phyloP scores from a whole-genome alignment of 768 basidiomycete genomes.

The Leucogyrophana mollusca region DNA sequence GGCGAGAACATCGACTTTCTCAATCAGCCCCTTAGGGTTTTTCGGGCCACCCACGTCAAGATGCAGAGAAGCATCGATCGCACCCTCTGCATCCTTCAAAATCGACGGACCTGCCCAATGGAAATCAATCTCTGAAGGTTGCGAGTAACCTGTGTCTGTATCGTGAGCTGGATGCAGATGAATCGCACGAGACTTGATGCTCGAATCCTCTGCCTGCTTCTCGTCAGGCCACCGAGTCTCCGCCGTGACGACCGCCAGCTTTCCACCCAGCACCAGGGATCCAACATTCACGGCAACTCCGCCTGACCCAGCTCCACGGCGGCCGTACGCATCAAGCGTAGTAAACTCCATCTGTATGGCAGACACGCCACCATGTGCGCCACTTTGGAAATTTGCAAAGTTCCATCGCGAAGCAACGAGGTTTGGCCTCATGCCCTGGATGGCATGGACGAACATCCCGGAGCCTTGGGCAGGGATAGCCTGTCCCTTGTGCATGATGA shows the following conservation, averaged over 20 bases:
- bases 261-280: constrained; percentile 75
- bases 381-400: constrained; percentile 88
- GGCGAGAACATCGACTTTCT: constrained; percentile 93
- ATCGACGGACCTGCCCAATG: constrained; percentile 78
- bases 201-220: constrained; percentile 38
- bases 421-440: constrained; percentile 98
- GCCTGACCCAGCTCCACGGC: constrained; percentile 76
- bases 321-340: constrained; percentile 77
- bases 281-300: constrained; percentile 86
- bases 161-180: constrained; percentile 66
- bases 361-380: constrained; percentile 68
- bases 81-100: constrained; percentile 47
- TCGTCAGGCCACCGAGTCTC: constrained; percentile 79
- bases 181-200: constrained; percentile 60
- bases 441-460: constrained; percentile 92
- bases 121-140: constrained; percentile 67
- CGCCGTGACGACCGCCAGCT: constrained; percentile 73
- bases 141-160: constrained; percentile 77
- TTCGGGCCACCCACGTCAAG: constrained; percentile 58
- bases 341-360: constrained; percentile 97
- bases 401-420: constrained; percentile 93
- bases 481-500: constrained; percentile 64
- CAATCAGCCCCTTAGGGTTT: constrained; percentile 73
- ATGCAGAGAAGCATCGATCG: constrained; percentile 53
- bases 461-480: constrained; percentile 56